Evolutionary conservation across 495 filamentous ascomycete species (phyloP).

Genomic region (Haplographium delicatum): DNA sequence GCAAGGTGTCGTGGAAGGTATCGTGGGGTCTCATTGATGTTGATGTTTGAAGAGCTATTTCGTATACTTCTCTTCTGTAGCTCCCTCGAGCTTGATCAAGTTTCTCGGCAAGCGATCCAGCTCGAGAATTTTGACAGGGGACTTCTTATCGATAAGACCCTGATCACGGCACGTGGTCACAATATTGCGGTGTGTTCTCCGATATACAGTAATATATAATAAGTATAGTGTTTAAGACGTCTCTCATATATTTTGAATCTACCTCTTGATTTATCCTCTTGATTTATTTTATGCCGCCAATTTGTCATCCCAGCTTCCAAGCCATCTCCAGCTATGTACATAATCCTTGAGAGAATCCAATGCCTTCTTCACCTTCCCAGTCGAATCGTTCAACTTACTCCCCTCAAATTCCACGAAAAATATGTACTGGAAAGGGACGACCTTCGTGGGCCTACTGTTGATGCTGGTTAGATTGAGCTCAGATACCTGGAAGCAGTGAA

Average conservation of each 20-base stretch:
- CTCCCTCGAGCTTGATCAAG: no score
- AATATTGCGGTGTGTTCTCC: no score
- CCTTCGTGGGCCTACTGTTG: slow-evolving; percentile 73
- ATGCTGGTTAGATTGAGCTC: slow-evolving; percentile 86
- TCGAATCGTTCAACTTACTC: slow-evolving; percentile 39
- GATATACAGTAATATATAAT: no score
- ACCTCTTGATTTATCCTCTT: no score
- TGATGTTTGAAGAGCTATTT: no score
- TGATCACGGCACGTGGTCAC: background rate
- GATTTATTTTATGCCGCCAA: background rate
- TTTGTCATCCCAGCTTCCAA: slow-evolving; percentile 47
- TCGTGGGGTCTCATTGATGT: no score
- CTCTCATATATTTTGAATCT: no score
- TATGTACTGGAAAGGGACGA: slow-evolving; percentile 79
- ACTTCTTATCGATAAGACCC: slow-evolving; percentile 1
- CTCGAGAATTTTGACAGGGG: no score
- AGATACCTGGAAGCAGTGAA: slow-evolving; percentile 68
- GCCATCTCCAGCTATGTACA: slow-evolving; percentile 43
- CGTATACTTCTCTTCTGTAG: no score
- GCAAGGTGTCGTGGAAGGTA: no score
- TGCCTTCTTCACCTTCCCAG: slow-evolving; percentile 46
- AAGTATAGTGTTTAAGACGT: no score
- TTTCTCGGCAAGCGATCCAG: no score
- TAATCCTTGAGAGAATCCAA: slow-evolving; percentile 41
- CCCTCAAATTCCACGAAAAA: slow-evolving; percentile 91